Evolutionary conservation across 306 rosid species (phyloP).

Genomic region (Quercus wislizeni): DNA sequence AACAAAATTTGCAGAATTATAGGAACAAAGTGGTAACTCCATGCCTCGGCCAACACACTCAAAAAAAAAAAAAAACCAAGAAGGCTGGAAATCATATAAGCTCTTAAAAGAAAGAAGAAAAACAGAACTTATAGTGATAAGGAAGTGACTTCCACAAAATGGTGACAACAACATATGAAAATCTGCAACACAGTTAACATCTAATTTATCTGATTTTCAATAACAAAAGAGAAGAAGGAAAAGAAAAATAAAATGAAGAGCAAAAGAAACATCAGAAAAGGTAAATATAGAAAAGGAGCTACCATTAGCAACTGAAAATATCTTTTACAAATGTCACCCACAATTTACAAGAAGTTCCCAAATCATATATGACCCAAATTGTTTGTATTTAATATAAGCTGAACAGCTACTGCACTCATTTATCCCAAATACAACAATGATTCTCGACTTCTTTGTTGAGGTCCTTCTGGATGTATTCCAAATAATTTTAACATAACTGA

Average conservation of each 20-base stretch:
- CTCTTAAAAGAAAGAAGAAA: neutral
- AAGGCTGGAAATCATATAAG: neutral
- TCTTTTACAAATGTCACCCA: neutral
- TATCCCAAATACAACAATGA: too few species aligned
- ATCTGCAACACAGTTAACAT: neutral
- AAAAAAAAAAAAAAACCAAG: neutral
- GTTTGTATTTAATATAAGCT: neutral
- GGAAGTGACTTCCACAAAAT: neutral
- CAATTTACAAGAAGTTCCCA: conserved; percentile 7
- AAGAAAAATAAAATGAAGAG: neutral
- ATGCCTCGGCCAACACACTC: conserved; percentile 1
- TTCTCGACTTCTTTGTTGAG: too few species aligned
- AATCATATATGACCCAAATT: too few species aligned
- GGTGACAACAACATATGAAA: neutral
- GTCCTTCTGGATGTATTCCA: too few species aligned
- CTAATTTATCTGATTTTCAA: neutral
- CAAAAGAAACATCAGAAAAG: neutral
- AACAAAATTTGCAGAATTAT: conserved; percentile 8
- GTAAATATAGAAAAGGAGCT: conserved; percentile 1
- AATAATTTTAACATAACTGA: too few species aligned
- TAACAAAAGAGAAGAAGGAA: neutral
- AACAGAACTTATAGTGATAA: neutral
- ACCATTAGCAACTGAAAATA: neutral
- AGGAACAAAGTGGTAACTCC: neutral
- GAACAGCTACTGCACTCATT: neutral